phyloP scores from a whole-genome alignment of 1,284 basidiomycete genomes.

The Vanrija sp. region DNA sequence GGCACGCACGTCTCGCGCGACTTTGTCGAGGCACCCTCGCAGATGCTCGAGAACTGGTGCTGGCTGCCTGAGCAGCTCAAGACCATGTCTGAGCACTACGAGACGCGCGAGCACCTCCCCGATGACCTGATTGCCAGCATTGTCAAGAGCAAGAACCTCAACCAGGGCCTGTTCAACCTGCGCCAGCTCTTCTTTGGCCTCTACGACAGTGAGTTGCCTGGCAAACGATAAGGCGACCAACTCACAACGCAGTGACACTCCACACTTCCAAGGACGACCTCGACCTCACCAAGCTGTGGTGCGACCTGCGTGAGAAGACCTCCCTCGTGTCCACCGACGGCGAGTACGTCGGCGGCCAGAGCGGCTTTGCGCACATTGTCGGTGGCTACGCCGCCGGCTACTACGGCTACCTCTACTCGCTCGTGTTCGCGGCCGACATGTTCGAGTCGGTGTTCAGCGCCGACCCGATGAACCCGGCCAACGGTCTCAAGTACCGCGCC shows the following conservation, averaged over 20 bases:
- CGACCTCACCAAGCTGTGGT: slow-evolving; percentile 21
- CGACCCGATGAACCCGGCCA: slow-evolving; percentile 12
- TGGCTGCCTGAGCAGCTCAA: slow-evolving; percentile 24
- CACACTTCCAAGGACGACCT: slow-evolving; percentile 22
- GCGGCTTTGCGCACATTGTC: slow-evolving; percentile 16
- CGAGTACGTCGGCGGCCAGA: slow-evolving; percentile 20
- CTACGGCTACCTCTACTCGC: slow-evolving; percentile 20
- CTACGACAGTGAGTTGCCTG: slow-evolving; percentile 14
- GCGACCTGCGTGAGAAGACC: slow-evolving; percentile 15
- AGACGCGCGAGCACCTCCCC: slow-evolving; percentile 18
- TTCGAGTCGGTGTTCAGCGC: slow-evolving; percentile 16
- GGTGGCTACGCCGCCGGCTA: slow-evolving; percentile 16
- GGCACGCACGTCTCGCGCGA: slow-evolving; percentile 61
- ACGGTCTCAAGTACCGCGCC: slow-evolving; percentile 18
- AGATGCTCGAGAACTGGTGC: slow-evolving; percentile 85
- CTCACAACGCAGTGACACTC: slow-evolving; percentile 8
- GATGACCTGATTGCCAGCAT: slow-evolving; percentile 18
- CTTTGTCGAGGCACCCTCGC: slow-evolving; percentile 80
- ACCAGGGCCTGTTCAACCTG: slow-evolving; percentile 20
- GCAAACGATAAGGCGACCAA: not conserved
- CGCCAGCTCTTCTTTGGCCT: slow-evolving; percentile 22
- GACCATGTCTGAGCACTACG: slow-evolving; percentile 20
- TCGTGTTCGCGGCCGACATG: slow-evolving; percentile 22
- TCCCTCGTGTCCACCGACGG: slow-evolving; percentile 17
- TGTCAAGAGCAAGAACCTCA: slow-evolving; percentile 20